phyloP scores from a whole-genome alignment of 2,329 filamentous ascomycete species.

The Colletotrichum sp. region DNA sequence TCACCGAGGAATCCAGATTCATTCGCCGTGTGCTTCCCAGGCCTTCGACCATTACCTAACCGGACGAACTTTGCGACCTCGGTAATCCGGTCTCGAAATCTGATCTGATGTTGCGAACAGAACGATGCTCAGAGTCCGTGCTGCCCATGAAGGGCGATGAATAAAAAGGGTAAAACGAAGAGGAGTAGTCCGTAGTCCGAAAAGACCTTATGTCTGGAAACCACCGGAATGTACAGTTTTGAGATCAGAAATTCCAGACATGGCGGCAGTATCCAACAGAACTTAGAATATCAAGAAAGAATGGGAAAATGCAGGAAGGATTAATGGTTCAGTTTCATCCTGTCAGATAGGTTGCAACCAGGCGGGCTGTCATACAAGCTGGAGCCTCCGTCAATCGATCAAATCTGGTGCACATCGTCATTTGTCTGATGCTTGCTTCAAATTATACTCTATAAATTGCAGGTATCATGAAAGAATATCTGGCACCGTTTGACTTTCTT shows the following conservation, averaged over 20 bases:
- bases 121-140: background rate
- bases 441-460: background rate
- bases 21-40: background rate
- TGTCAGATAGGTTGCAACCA: background rate
- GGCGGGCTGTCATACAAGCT: background rate
- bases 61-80: background rate
- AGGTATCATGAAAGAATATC: background rate
- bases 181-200: background rate
- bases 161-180: background rate
- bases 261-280: background rate
- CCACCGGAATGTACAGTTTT: background rate
- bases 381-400: background rate
- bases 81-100: background rate
- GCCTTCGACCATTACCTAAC: background rate
- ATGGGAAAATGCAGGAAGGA: background rate
- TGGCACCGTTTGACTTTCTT: too few relatives aligned
- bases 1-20: background rate
- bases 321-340: background rate
- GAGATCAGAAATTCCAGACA: background rate
- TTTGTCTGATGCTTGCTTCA: background rate
- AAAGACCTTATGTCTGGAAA: background rate
- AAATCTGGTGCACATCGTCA: background rate
- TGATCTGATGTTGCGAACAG: background rate
- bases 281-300: background rate
- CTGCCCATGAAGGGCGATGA: background rate